Evolutionary conservation across 352 stramenopile species (phyloP).

Genomic region (Pythium dissimile): DNA sequence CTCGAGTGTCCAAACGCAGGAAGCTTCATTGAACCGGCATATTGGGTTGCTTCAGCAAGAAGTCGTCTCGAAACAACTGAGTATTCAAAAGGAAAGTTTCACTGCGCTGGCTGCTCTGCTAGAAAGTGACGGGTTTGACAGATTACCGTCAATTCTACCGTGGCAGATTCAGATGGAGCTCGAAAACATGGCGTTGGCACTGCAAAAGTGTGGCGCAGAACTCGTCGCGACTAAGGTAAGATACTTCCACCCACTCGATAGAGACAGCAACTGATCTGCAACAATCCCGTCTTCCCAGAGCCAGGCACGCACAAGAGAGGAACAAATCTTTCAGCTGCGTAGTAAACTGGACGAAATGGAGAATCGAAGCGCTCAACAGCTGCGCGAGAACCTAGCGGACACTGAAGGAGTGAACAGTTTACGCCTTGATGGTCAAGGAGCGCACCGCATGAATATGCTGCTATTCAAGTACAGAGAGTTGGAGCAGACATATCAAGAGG

Average conservation of each 20-base stretch:
- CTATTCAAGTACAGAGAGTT: conserved; percentile 66
- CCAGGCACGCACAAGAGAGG: too few species aligned
- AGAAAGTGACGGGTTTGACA: not conserved
- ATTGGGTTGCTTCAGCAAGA: conserved; percentile 48
- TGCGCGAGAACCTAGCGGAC: conserved; percentile 28
- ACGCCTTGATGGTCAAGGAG: conserved; percentile 15
- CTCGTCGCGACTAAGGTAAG: conserved; percentile 54
- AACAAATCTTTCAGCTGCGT: conserved; percentile 33
- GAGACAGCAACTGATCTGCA: too few species aligned
- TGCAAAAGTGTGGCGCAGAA: conserved; percentile 60
- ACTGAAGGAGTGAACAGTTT: conserved; percentile 3
- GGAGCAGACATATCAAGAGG: conserved; percentile 33
- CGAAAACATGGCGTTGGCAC: conserved; percentile 44
- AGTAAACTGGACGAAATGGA: conserved; percentile 26
- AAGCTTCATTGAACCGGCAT: conserved; percentile 34
- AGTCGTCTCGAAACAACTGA: conserved; percentile 36
- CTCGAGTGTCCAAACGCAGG: too few species aligned
- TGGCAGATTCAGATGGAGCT: conserved; percentile 66
- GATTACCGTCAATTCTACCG: not conserved
- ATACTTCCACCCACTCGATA: too few species aligned
- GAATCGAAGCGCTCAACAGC: conserved; percentile 39
- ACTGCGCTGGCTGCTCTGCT: too few species aligned
- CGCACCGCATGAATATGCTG: conserved; percentile 54
- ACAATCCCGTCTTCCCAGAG: too few species aligned
- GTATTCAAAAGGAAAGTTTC: conserved; percentile 12